These are phyloP conservation scores for Castanea mollissima DNA, from an alignment of 306 rosid species.

Conservation along the genomic window DNA sequence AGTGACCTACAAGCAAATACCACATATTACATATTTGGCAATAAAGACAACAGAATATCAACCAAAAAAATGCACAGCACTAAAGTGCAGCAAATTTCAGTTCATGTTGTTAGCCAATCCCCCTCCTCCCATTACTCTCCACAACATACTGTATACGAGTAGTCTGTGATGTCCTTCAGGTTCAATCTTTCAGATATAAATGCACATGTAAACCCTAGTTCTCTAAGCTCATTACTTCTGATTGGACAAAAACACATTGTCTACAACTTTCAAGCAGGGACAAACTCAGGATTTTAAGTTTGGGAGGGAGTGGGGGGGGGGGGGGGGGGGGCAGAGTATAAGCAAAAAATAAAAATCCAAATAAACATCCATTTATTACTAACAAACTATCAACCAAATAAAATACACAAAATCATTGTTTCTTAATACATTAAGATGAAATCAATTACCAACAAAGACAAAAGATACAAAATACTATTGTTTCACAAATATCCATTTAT, in stretches of 20 bases:
- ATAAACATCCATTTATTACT: too few species aligned
- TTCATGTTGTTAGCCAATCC: too few species aligned
- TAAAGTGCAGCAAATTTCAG: neutral
- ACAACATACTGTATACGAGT: neutral
- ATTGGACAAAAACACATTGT: neutral
- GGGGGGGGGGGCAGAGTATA: too few species aligned
- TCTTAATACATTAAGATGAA: too few species aligned
- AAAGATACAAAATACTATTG: too few species aligned
- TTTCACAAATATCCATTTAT: too few species aligned
- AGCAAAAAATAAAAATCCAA: too few species aligned
- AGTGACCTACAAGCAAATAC: conserved; percentile 68
- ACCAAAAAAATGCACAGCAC: neutral
- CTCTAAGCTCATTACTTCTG: neutral
- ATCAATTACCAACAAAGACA: too few species aligned
- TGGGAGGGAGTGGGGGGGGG: too few species aligned
- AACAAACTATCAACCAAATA: neutral
- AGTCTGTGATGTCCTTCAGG: neutral
- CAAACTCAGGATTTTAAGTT: too few species aligned
- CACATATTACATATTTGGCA: conserved; percentile 24
- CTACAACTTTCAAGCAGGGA: neutral
- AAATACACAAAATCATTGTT: too few species aligned
- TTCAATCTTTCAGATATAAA: neutral
- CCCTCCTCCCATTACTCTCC: too few species aligned
- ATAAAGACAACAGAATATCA: neutral
- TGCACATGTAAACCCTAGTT: neutral